Evolutionary conservation across 2,329 filamentous ascomycete genomes (phyloP), one percentile per base, ranked within the genome.

Genomic region (Nigrograna mackinnonii): DNA sequence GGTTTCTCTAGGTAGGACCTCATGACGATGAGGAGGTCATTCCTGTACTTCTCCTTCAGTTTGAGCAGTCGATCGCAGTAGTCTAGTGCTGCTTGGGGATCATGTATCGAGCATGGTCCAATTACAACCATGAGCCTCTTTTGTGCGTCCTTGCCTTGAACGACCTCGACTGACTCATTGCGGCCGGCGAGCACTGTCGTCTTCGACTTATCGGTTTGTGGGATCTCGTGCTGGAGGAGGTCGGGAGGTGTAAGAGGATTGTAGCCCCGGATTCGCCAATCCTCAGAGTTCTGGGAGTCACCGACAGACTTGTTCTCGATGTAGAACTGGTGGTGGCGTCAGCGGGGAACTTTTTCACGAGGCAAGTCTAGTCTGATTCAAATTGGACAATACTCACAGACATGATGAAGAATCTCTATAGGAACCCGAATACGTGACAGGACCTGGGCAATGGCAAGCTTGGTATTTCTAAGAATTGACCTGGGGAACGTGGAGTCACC

Each of bases 1-100:
- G 94, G 94, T 80, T 99, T 99, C 80, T 99, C 94, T 47, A 99
- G 84, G 81, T 99, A 99, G 52, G 90, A 89, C 58, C 94, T 88
- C 94, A 99, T 99, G 49, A 99, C 87, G 57, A 99, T 94, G 58
- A 95, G 79, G 26, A 99, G 80, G 66, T 97, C 90, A 62, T 91
- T 82, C 68, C 87, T 81, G 76, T 96, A 86, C 76, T 95, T 94
- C 67, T 91, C 83, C 72, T 92, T 91, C 60, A 95, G 78, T 63
- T 83, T 78, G 55, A 95, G 69, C 50, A 99, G 79, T 53, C 86
- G 79, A 63, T 91, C 84, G 79, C 91, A 95, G 83, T 99, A 99
- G 66, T 92, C 89, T 55, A 96, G 82, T 9, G 92, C 92, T 50
- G 90, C 87, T 41, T 85, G 77, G 14, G 94, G 92, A 68, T 99